Percentiles rank a stretch among this genome's conserved stretches.
phyloP scores from a whole-genome alignment of 176 grass and related monocot species.

The Ensete glaucum region DNA sequence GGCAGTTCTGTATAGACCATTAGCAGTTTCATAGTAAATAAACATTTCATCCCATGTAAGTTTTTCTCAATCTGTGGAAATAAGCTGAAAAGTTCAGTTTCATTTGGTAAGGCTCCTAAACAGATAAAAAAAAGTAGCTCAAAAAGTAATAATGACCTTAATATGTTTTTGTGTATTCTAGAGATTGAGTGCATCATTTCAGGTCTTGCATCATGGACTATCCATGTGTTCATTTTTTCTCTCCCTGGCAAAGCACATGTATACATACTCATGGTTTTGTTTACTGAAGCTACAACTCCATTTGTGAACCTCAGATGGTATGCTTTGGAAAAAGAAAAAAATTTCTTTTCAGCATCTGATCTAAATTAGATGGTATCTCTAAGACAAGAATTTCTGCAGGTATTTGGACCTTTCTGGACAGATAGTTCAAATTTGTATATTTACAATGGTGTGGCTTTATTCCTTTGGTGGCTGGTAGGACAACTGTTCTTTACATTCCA shows the following conservation, averaged over 20 bases:
- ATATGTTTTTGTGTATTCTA: slow-evolving; percentile 1
- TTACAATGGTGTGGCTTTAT: too few relatives aligned
- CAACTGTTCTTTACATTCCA: not conserved
- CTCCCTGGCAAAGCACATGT: slow-evolving; percentile 76
- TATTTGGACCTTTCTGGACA: slow-evolving; percentile 65
- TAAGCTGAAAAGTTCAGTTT: too few relatives aligned
- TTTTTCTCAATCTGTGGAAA: too few relatives aligned
- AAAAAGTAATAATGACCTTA: not conserved
- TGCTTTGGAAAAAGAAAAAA: not conserved
- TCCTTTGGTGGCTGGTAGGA: slow-evolving; percentile 83
- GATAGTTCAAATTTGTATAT: slow-evolving; percentile 48
- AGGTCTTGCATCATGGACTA: slow-evolving; percentile 76
- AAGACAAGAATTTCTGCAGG: slow-evolving; percentile 26
- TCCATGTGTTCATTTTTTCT: slow-evolving; percentile 68
- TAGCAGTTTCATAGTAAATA: too few relatives aligned
- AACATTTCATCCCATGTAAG: too few relatives aligned
- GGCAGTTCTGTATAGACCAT: not conserved
- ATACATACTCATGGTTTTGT: slow-evolving; percentile 80
- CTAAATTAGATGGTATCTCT: slow-evolving; percentile 10
- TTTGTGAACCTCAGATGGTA: slow-evolving; percentile 98
- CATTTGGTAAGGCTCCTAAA: too few relatives aligned
- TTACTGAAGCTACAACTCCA: slow-evolving; percentile 81
- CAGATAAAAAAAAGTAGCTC: too few relatives aligned
- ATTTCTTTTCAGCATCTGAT: not conserved
- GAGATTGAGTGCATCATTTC: slow-evolving; percentile 3